Evolutionary conservation across 768 basidiomycete genomes (phyloP), one percentile per base, ranked within the genome.

Genomic region (Lactarius sanguifluus): DNA sequence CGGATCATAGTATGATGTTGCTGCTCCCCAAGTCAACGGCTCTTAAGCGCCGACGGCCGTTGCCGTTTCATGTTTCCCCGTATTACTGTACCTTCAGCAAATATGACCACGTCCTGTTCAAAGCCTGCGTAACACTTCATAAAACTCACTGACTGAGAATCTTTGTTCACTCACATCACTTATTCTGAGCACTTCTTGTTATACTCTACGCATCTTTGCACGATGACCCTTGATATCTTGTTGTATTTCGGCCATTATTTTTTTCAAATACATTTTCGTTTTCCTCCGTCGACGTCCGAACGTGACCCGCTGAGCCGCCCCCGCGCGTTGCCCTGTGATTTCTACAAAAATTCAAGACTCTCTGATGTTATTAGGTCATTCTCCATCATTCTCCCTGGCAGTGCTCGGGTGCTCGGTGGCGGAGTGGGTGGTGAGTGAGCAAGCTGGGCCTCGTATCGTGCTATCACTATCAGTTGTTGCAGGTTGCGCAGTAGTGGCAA

Each of bases 1-100:
- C 18, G 7, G 13, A 23, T 58, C 30, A 64, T 47, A 67, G 66
- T 67, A 55, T 40, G 28, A 67, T 30, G 52, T 28, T 41, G 1
- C 45, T 12, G 56, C 16, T 23, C 32, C 45, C 8, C 30, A 5
- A n/a, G 55, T 50, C 47, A 50, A 50, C 3, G 45, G 45, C 45
- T 5, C 45, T 12, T 47, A 23, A 12, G 23, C 47, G 23, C 47
- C 47, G 4, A 7, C n/a, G 5, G 47, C 9, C n/a, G 45, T 47
- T 47, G 10, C 45, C n/a, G 20, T 12, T 23, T 20, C n/a, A 50
- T 13, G 9, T 47, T 47, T 23, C 45, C 9, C 6, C 15, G 15
- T 40, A 38, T 38, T 18, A 8, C 7, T 7, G 12, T 18, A 8
- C 6, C 7, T 7, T 45, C 1, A 45, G 34, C 9, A 34, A 34